Evolutionary conservation across 129 eudicot genomes (phyloP).

Genomic region (Tanacetum coccineum): DNA sequence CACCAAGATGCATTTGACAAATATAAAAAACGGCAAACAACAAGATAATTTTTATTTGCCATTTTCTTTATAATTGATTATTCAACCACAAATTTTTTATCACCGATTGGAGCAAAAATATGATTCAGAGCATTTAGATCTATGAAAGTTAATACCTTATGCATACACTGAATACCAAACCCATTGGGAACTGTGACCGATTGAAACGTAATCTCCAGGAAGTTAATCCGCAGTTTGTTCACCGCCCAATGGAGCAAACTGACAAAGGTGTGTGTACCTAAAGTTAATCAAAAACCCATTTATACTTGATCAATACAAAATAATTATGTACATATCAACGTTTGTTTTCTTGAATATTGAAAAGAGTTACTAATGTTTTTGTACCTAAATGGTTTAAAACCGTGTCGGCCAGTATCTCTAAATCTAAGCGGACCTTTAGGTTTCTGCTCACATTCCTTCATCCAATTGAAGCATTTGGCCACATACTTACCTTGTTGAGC

Average conservation of each 20-base stretch:
- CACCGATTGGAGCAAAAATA: no score
- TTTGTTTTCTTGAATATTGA: no score
- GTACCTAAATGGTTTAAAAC: slow-evolving; percentile 72
- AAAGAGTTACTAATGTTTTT: background rate
- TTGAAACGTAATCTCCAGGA: slow-evolving; percentile 81
- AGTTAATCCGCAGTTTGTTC: slow-evolving; percentile 80
- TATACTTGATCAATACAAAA: no score
- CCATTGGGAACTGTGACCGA: slow-evolving; percentile 79
- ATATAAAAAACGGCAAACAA: no score
- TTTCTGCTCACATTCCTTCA: slow-evolving; percentile 56
- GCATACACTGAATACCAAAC: slow-evolving; percentile 90
- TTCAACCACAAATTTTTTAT: no score
- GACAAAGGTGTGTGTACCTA: slow-evolving; percentile 82
- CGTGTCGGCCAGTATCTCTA: slow-evolving; percentile 61
- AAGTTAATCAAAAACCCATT: background rate
- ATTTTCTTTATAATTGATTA: no score
- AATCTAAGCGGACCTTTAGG: slow-evolving; percentile 90
- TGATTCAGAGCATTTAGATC: no score
- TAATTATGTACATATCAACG: no score
- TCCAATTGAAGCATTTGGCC: slow-evolving; percentile 64
- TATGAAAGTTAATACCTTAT: no score
- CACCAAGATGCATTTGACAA: no score
- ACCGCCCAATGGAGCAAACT: slow-evolving; percentile 84
- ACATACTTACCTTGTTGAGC: no score
- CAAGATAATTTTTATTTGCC: no score